Base-by-base conservation (phyloP, 116 monocot species). In the Papilionanthe hybrid region DNA sequence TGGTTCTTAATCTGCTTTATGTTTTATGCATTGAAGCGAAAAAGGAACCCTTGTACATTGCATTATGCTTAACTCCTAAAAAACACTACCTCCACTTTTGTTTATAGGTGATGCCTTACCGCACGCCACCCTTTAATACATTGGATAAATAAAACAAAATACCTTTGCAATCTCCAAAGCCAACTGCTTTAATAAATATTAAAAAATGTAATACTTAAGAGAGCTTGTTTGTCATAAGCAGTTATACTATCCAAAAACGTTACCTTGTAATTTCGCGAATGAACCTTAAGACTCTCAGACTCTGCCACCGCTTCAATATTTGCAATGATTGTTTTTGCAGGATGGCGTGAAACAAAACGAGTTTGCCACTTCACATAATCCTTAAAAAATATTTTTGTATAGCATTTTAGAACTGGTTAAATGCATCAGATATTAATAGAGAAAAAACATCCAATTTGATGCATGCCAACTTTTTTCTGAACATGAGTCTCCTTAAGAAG, bases 221-320 rank as follows among this genome's bases (percentile, higher is more conserved):
- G 9, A 63, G 25, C 25, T 63, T 23, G 63, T 63, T 49, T 63
- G 27, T 65, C 1, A 27, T 27, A 1, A 27, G 65, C 27, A 65
- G 9, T 22, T 3, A 65, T 65, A 9, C 10, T 27, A 65, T 27
- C 8, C 22, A 71, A 71, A 71, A 71, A 4, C 43, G n/a, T 81
- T 89, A 96, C 96, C 93, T 93, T 96, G 60, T 88, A 96, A 78
- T 92, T 92, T 79, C 84, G 87, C 5, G 93, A 88, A 83, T 93
- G 90, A 69, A 93, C 90, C 84, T 96, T 93, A 42, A 96, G 78
- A 65, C 90, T 93, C 83, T 93, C 83, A 10, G 87, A 90, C 72
- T 92, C 87, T 9, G 90, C 88, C 72, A 86, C 93, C 41, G 71
- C 88, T 79, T 91, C 83, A 85, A 96, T 89, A 58, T 86, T 90